Evolutionary conservation across 2,329 filamentous ascomycete genomes (phyloP).

Genomic region (Lachnellula arida): DNA sequence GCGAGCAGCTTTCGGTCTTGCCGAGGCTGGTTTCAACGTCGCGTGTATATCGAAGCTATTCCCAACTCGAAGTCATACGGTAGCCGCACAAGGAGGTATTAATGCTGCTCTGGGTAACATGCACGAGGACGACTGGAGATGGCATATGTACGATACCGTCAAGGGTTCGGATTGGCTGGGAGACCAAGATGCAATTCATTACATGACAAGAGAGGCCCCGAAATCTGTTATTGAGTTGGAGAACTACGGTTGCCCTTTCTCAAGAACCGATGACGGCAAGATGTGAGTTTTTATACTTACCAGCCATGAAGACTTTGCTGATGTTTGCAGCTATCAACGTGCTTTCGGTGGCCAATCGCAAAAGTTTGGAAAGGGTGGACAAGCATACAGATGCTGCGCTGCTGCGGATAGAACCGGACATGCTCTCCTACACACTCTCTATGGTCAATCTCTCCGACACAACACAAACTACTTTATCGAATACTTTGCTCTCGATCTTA

Average conservation of each 20-base stretch:
- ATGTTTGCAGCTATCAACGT: constrained; percentile 72
- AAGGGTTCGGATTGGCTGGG: constrained; percentile 97
- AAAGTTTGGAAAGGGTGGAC: constrained; percentile 92
- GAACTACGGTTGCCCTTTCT: constrained; percentile 97
- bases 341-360: constrained; percentile 97
- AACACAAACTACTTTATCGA: constrained; percentile 99
- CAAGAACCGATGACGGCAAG: constrained; percentile 90
- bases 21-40: constrained; percentile 85
- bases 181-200: constrained; percentile 96
- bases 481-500: constrained; percentile 93
- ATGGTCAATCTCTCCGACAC: constrained; percentile 93
- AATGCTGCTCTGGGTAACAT: constrained; percentile 90
- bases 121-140: constrained; percentile 98
- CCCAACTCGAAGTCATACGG: constrained; percentile 79
- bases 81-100: constrained; percentile 78
- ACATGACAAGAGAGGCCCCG: constrained; percentile 95
- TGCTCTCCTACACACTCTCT: constrained; percentile 95
- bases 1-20: constrained; percentile 78
- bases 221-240: constrained; percentile 91
- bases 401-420: constrained; percentile 96
- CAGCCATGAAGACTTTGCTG: constrained; percentile 10
- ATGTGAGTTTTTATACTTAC: constrained; percentile 54
- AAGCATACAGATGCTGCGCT: constrained; percentile 78
- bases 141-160: constrained; percentile 99
- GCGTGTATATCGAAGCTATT: constrained; percentile 70